Base-by-base conservation (phyloP, 805 yeast genomes). In the Ogataea salicorniae region DNA sequence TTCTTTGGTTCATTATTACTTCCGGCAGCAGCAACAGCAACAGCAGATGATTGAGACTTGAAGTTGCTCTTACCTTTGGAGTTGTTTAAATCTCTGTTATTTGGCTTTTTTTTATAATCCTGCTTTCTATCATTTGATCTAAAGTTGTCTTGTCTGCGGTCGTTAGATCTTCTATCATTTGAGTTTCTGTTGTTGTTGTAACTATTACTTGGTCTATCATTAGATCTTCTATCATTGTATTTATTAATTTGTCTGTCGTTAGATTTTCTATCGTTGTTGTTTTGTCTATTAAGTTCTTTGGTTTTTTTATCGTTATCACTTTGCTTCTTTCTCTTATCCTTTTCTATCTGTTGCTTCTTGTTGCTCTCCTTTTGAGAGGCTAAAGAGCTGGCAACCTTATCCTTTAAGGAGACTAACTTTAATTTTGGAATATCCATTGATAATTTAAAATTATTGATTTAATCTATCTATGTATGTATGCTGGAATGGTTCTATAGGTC, bases 341-440 rank as follows among this genome's bases (percentile, higher is more conserved):
- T 54, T 34, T 46, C 52, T 36, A 38, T 42, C 41, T 37, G 40
- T 45, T 42, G 45, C 53, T 54, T 54, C 49, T 57, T 39, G 22
- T 45, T 45, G 7, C 46, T 44, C 23, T 49, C 49, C 42, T 49
- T 58, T 42, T 57, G 62, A 41, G 59, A 59, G 26, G 60, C 61
- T 49, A 83, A 63, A 59, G 83, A 81, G 40, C 70, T 73, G 22
- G 83, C 67, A 38, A 85, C 80, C 63, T 78, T 84, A 53, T 80
- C 87, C 64, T 75, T 84, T 62, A 85, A 70, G 23, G 87, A 79
- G 42, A 83, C 64, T 52, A 79, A 63, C 62, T 72, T 75, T 54
- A 78, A 63, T 49, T 67, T 70, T 9, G 73, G 59, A 37, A 70
- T 63, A 47, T 73, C 78, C 81, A 77, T 76, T 36, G 16, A 22